Conservation (phyloP, 441 rosid species). For the Caryocar brasiliense region DNA sequence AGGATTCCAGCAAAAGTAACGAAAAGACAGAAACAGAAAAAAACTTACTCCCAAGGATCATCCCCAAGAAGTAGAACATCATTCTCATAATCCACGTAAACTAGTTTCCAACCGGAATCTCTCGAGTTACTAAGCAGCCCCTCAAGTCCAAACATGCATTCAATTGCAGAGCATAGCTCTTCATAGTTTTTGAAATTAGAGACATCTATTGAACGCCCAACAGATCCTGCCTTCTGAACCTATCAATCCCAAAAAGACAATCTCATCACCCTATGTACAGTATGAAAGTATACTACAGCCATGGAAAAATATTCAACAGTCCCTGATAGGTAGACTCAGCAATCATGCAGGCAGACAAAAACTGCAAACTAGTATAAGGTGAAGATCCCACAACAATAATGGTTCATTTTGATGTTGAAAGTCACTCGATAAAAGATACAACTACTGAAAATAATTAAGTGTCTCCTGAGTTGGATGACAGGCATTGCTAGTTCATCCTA, state of each 20-base stretch:
- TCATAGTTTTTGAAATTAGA: constrained; percentile 73
- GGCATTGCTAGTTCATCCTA: too few relatives aligned
- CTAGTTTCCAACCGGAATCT: constrained; percentile 89
- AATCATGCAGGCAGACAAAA: too few relatives aligned
- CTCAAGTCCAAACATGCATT: constrained; percentile 86
- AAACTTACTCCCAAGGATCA: constrained; percentile 97
- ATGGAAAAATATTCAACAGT: neutral
- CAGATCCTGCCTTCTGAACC: constrained; percentile 97
- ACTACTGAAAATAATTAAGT: too few relatives aligned
- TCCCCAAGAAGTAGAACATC: constrained; percentile 95
- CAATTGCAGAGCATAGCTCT: constrained; percentile 74
- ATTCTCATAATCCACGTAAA: constrained; percentile 89
- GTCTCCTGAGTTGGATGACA: too few relatives aligned
- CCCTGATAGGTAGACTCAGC: too few relatives aligned
- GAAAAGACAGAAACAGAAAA: neutral
- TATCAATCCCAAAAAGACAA: constrained; percentile 19
- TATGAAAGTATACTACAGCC: neutral
- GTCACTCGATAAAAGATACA: too few relatives aligned
- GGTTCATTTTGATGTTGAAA: too few relatives aligned
- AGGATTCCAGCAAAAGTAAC: too few relatives aligned
- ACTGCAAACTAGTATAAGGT: too few relatives aligned
- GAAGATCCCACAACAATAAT: too few relatives aligned
- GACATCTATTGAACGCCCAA: constrained; percentile 91
- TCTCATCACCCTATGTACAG: neutral
- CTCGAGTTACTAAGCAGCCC: constrained; percentile 71